These are phyloP conservation scores for Saksenaea vasiformis DNA, from an alignment of 371 early-diverging fungal species.

Conservation along the genomic window DNA sequence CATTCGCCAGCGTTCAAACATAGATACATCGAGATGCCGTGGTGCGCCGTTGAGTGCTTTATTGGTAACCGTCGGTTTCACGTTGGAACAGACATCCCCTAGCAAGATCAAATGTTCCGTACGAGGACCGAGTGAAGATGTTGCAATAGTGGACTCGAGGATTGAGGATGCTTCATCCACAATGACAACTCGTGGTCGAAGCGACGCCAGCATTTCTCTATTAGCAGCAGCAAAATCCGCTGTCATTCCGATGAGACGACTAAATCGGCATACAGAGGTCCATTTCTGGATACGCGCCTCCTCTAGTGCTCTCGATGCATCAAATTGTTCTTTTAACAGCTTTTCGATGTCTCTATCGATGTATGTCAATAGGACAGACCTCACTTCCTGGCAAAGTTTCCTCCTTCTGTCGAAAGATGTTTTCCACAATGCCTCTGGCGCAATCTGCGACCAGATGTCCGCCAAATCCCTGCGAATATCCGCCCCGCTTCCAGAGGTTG, in stretches of 20 bases:
- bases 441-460: constrained; percentile 13
- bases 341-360: constrained; percentile 34
- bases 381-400: constrained; percentile 11
- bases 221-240: constrained; percentile 41
- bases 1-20: constrained; percentile 42
- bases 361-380: constrained; percentile 6
- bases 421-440: constrained; percentile 19
- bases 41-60: constrained; percentile 15
- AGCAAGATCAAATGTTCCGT: constrained; percentile 44
- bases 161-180: constrained; percentile 42
- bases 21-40: constrained; percentile 24
- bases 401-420: not conserved
- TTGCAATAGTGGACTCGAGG: constrained; percentile 23
- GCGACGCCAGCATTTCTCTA: constrained; percentile 20
- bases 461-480: constrained; percentile 15
- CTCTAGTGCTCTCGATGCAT: constrained; percentile 20
- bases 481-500: constrained; percentile 12
- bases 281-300: constrained; percentile 25
- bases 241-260: constrained; percentile 42
- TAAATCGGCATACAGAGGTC: constrained; percentile 29
- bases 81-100: constrained; percentile 15
- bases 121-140: constrained; percentile 22
- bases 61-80: constrained; percentile 15
- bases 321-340: constrained; percentile 24
- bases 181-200: constrained; percentile 38